These are phyloP conservation scores for Mortierella sp. DNA, from an alignment of 371 early-diverging fungal species.

Conservation along the genomic window DNA sequence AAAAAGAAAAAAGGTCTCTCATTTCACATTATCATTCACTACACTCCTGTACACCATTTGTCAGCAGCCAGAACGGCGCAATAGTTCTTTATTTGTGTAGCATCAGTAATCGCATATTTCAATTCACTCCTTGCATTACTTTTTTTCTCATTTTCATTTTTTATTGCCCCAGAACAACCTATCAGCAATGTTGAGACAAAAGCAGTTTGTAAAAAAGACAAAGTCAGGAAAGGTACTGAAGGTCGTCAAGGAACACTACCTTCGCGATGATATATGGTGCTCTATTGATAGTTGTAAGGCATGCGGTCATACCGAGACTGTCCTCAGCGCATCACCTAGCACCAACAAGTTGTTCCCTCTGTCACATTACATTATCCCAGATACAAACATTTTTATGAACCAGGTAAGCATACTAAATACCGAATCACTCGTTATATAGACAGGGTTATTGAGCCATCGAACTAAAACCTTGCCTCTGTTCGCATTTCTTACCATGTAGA, in stretches of 20 bases:
- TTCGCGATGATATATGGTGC: conserved; percentile 96
- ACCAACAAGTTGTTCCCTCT: conserved; percentile 56
- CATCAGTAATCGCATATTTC: background rate
- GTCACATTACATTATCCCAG: conserved; percentile 90
- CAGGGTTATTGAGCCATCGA: too few species aligned
- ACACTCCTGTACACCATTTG: background rate
- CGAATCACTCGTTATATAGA: too few species aligned
- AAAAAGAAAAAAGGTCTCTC: background rate
- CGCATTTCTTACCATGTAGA: conserved; percentile 61
- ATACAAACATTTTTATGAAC: conserved; percentile 96
- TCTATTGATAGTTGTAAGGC: conserved; percentile 70
- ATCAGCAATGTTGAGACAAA: conserved; percentile 44
- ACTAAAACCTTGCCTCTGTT: background rate
- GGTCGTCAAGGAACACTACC: conserved; percentile 96
- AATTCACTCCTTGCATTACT: background rate
- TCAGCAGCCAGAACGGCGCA: too few species aligned
- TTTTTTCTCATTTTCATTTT: background rate
- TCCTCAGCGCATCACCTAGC: conserved; percentile 44
- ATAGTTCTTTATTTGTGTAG: too few species aligned
- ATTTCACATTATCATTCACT: background rate
- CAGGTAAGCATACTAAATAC: conserved; percentile 81
- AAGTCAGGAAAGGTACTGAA: conserved; percentile 86
- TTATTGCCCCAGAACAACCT: background rate
- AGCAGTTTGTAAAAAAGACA: conserved; percentile 54
- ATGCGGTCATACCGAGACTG: conserved; percentile 65